Conservation (phyloP, 2,329 filamentous ascomycete species). For the Colletotrichum caudatum region DNA sequence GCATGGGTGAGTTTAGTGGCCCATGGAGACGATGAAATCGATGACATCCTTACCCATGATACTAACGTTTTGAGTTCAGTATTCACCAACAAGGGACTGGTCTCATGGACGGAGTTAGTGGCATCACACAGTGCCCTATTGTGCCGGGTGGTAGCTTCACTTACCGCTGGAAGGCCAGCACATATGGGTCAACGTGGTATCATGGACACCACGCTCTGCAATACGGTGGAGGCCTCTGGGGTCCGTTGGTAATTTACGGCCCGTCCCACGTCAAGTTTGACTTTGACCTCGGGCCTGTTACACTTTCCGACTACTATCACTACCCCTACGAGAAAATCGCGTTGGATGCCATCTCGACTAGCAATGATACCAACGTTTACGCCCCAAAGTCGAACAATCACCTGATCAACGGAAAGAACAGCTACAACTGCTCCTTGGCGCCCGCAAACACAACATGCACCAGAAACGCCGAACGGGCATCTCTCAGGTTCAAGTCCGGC, state of each 20-base stretch:
- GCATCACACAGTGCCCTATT: conserved; percentile 62
- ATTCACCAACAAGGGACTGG: conserved; percentile 35
- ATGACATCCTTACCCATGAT: not conserved
- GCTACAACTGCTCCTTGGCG: conserved; percentile 56
- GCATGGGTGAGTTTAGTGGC: conserved; percentile 27
- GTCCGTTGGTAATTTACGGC: conserved; percentile 69
- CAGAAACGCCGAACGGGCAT: conserved; percentile 13
- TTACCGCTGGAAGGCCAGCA: conserved; percentile 68
- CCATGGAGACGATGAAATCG: not conserved
- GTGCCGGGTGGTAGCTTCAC: conserved; percentile 64
- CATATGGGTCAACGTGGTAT: conserved; percentile 69
- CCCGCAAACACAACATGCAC: conserved; percentile 54
- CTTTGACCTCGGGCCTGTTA: conserved; percentile 67
- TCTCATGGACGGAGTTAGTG: conserved; percentile 65
- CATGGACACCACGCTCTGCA: conserved; percentile 68
- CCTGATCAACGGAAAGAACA: conserved; percentile 62
- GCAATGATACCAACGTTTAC: conserved; percentile 56
- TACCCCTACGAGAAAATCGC: conserved; percentile 58
- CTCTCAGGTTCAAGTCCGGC: conserved; percentile 30
- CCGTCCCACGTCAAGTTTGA: conserved; percentile 66
- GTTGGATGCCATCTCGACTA: conserved; percentile 58
- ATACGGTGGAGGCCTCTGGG: conserved; percentile 66
- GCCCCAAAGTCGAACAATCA: conserved; percentile 50
- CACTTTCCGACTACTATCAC: conserved; percentile 72
- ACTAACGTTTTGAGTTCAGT: conserved; percentile 2